A percentile compares a stretch with the other conserved stretches of the same genome.
Conservation (phyloP, 345 rosid genomes). For the Rhodomyrtus tomentosa region DNA sequence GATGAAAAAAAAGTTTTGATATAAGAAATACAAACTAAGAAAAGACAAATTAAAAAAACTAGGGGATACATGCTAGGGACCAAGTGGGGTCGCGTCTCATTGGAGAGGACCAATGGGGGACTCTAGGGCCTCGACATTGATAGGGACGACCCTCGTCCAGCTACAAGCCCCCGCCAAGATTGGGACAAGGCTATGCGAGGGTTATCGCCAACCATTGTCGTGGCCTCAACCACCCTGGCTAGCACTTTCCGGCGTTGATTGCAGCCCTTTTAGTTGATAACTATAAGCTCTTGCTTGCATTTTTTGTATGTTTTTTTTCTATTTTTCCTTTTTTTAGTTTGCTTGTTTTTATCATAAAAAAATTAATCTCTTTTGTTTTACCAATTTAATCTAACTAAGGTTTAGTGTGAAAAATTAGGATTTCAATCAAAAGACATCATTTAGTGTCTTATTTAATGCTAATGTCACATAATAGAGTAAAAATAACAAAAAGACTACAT, state of each 20-base stretch:
- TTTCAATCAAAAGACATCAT: background rate
- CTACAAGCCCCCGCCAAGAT: accelerated
- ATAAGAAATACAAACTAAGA: background rate
- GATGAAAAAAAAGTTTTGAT: background rate
- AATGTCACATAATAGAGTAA: too few relatives aligned
- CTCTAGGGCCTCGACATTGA: background rate
- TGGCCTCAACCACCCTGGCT: background rate
- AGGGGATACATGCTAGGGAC: too few relatives aligned
- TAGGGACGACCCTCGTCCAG: background rate
- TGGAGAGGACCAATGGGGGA: background rate
- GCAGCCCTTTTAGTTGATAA: accelerated
- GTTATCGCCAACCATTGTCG: accelerated
- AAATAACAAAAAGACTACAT: too few relatives aligned
- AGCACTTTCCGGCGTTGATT: background rate
- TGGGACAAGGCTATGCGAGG: background rate
- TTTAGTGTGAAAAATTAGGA: too few relatives aligned
- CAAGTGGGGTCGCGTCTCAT: background rate
- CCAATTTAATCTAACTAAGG: background rate
- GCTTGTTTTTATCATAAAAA: background rate
- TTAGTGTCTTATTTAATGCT: too few relatives aligned
- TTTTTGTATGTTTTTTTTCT: background rate
- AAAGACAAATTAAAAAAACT: background rate
- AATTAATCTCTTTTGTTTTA: background rate
- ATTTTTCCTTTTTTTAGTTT: background rate
- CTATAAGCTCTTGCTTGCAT: too few relatives aligned